Evolutionary conservation across 768 basidiomycete species (phyloP), one percentile per base, ranked within the genome.

Genomic region (Ramaria sp.): DNA sequence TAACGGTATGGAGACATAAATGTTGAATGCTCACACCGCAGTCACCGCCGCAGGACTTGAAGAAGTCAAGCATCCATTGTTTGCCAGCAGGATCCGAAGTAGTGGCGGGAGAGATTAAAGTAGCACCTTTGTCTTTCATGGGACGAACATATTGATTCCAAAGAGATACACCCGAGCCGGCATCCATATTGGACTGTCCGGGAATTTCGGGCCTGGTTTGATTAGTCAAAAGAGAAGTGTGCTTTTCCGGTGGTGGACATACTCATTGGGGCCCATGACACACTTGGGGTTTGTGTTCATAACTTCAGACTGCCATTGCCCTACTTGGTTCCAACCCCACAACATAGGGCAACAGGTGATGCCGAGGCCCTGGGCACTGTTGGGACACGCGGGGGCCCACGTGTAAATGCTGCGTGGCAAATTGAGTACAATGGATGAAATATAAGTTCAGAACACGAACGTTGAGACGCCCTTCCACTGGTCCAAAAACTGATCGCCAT

Each of bases 201-300:
- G 55, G 2, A 59, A 84, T 73, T 60, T 94, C 82, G 27, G 88
- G 88, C 67, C 91, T 93, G 61, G 17, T 33, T 27, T 42, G 57
- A 49, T 22, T 19, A 52, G 13, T 59, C 55, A 34, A 59, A 63
- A 64, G 74, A 49, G 6, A n/a, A 57, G 10, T 3, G 42, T 24
- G 2, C 11, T 17, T 20, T 17, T 11, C 10, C 33, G 19, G 61
- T 30, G 22, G 17, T 38, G 47, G 13, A 42, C 82, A 11, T 58
- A 91, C 91, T 92, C 92, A 64, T 95, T 96, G 66, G 77, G 69
- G 53, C 82, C 85, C 20, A 86, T 61, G 41, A 75, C 79, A 53
- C 66, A 64, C 63, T 22, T 69, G 62, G 53, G 81, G 77, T 63
- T 84, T 81, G 39, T 80, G 69, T 31, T 83, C 77, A 43, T 70